These are phyloP conservation scores for Lentinula novae-zelandiae DNA, from an alignment of 1,284 basidiomycete genomes.

Conservation along the genomic window DNA sequence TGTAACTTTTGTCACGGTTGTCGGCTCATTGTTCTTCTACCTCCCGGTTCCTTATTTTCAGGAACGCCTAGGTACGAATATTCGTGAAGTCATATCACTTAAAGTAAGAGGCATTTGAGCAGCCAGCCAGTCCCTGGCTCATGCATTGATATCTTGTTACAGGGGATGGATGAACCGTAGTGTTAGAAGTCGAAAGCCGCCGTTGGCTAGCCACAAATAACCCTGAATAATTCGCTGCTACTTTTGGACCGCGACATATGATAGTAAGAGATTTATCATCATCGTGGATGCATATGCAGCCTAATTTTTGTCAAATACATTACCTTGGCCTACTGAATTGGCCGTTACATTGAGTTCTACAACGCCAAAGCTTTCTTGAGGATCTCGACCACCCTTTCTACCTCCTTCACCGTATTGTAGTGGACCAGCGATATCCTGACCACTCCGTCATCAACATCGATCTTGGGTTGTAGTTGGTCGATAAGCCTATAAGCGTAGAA, in stretches of 20 bases:
- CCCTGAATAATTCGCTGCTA: no score
- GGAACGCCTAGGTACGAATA: neutral
- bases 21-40: neutral
- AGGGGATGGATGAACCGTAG: no score
- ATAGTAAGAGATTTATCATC: no score
- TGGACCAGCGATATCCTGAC: constrained; percentile 79
- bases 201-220: no score
- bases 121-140: neutral
- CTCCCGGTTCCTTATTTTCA: no score
- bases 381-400: constrained; percentile 50
- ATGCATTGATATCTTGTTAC: neutral
- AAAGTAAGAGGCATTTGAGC: no score
- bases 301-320: neutral
- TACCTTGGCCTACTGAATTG: no score
- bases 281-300: no score
- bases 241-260: no score
- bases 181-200: no score
- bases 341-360: neutral
- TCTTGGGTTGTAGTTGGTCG: constrained; percentile 45
- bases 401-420: constrained; percentile 75
- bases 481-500: constrained; percentile 75
- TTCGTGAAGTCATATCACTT: no score
- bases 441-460: constrained; percentile 62
- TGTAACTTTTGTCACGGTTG: neutral
- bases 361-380: constrained; percentile 41